Evolutionary conservation across 2,329 filamentous ascomycete species (phyloP), one percentile per base, ranked within the genome.

Genomic region (Thielaviopsis cerberus): DNA sequence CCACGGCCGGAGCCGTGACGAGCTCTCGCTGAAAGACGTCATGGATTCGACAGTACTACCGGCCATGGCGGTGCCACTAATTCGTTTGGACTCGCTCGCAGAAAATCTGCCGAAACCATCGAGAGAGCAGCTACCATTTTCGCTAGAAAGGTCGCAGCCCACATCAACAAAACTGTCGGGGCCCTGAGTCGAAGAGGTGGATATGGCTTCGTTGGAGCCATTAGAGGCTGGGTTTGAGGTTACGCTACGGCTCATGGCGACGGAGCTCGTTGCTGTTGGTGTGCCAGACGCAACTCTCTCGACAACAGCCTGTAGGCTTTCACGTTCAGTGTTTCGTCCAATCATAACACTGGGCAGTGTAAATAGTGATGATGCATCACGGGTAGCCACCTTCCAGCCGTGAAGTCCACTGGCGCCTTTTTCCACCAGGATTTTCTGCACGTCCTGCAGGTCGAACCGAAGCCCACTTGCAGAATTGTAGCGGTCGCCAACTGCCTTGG

Each of bases 301-400:
- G 54, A 96, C 87, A 37, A 92, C 78, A 63, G 76, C 78, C 45
- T 89, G 70, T 8, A 96, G 79, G 41, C 79, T 78, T 53, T 82
- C 75, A 50, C 81, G 81, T 67, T 95, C 88, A 61, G 79, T 74
- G 27, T 83, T 76, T 37, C 90, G 80, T 3, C 91, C 91, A 63
- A 95, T 86, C 76, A 94, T 88, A 59, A 77, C 76, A 0, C 81
- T 79, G 0, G 91, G 91, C 22, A 96, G 76, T 63, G 89, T 85
- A 70, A 96, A 96, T 66, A 94, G 92, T 4, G 89, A 94, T 0
- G 88, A 94, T 0, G 95, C 82, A 68, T 97, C 91, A 59, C 83
- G 87, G n/a, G 82, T 80, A 13, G 81, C 90, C 61, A 94, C 82
- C 62, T 80, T 76, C 75, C 88, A 94, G 45, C 83, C 77, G 60